Base-by-base conservation (phyloP, 768 basidiomycete species). In the Lentinus tigrinus region DNA sequence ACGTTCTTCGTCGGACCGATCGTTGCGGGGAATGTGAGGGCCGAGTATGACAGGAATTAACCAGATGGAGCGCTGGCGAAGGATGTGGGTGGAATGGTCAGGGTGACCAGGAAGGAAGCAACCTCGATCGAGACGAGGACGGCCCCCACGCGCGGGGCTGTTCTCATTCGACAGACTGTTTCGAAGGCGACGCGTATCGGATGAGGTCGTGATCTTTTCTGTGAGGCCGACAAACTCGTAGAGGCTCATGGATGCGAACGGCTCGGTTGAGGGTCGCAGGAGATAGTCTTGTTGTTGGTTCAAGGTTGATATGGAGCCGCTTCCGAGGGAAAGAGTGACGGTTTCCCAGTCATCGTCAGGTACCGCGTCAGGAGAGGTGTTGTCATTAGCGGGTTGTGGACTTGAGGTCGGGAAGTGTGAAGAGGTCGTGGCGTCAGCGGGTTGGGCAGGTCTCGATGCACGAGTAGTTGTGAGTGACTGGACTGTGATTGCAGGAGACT, bases 41-140 rank as follows among this genome's bases (percentile, higher is more conserved):
- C 60, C 63, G 0, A 61, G 17, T 1, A 58, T 13, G 14, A 64
- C 60, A 26, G 62, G 62, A 19, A 63, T 28, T 0, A 39, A 13
- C 21, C 48, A 48, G 5, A 2, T 21, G 1, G 17, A 16, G 0
- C 59, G 10, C 14, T 34, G 21, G 6, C 58, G 27, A 3, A 50
- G 4, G 7, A 51, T 8, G 31, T 63, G 58, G 5, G 58, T 56
- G 1, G 27, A 1, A 31, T 21, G 56, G 26, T 52, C 47, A 21
- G 59, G 54, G 36, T 63, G 58, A 1, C 21, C 27, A 1, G 38
- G 27, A 11, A 27, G 19, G 17, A 55, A 31, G 0, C 4, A 2
- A 13, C 49, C 51, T 0, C 51, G 51, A 14, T 21, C 21, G 17
- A 31, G 23, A 3, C 3, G 17, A 14, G 21, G 21, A 3, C 47